These are phyloP conservation scores for Curvularia verruculosa DNA, from an alignment of 2,329 filamentous ascomycete species.

Conservation along the genomic window DNA sequence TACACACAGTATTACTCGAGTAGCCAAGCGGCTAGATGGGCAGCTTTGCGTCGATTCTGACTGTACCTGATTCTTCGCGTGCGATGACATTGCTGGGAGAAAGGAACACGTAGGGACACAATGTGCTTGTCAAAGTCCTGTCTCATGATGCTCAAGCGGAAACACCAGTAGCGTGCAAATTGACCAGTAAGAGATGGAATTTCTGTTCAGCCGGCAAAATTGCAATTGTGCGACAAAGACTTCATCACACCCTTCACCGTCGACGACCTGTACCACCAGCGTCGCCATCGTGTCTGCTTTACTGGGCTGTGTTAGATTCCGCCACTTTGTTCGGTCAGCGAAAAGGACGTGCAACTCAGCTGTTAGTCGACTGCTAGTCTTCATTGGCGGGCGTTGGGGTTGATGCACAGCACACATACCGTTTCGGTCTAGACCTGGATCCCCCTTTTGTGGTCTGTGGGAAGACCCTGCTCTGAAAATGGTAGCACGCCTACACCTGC, in stretches of 20 bases:
- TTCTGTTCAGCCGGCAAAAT: neutral
- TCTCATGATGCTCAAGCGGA: neutral
- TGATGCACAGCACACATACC: neutral
- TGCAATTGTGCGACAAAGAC: neutral
- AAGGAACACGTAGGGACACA: neutral
- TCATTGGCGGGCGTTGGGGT: neutral
- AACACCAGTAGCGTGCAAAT: neutral
- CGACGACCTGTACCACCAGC: neutral
- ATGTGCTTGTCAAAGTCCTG: neutral
- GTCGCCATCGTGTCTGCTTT: neutral
- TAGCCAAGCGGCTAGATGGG: neutral
- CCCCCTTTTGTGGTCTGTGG: neutral
- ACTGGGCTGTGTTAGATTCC: slow-evolving; percentile 2
- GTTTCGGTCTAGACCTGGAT: neutral
- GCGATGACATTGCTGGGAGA: neutral
- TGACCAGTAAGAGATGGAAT: neutral
- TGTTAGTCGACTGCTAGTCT: neutral
- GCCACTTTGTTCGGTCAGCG: slow-evolving; percentile 4
- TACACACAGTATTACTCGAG: neutral
- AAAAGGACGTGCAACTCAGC: neutral
- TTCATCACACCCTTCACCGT: neutral
- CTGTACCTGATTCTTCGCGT: neutral
- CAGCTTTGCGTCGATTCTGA: neutral
- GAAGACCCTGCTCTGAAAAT: neutral
- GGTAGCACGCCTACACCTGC: neutral